Percentiles rank a stretch among this genome's conserved stretches.
Conservation (phyloP, 2,329 filamentous ascomycete species). For the Aspergillus sclerotialis region DNA sequence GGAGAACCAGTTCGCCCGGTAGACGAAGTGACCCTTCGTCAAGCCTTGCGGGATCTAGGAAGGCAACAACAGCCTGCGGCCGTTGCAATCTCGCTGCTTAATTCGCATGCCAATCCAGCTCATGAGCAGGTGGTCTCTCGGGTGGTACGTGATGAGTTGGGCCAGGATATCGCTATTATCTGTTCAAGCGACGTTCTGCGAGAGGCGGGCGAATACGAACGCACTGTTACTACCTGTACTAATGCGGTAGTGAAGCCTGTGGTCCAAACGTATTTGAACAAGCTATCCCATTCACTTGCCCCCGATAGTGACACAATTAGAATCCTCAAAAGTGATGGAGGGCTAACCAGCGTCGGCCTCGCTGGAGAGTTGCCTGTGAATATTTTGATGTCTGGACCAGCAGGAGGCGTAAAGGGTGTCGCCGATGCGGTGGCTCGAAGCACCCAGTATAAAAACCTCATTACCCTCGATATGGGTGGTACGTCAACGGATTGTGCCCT, state of each 20-base stretch:
- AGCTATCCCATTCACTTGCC: slow-evolving; percentile 32
- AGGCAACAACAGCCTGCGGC: slow-evolving; percentile 39
- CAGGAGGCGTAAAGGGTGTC: slow-evolving; percentile 45
- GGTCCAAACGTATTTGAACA: slow-evolving; percentile 40
- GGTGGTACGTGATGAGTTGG: slow-evolving; percentile 38
- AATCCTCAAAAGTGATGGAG: slow-evolving; percentile 45
- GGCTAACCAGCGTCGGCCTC: slow-evolving; percentile 39
- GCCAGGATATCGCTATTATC: slow-evolving; percentile 36
- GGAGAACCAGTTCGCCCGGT: slow-evolving; percentile 36
- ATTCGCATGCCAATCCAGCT: slow-evolving; percentile 39
- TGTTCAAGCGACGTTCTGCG: slow-evolving; percentile 41
- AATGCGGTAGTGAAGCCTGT: slow-evolving; percentile 45
- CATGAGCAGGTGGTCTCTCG: slow-evolving; percentile 36
- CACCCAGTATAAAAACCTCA: slow-evolving; percentile 43
- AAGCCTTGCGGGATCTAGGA: slow-evolving; percentile 32
- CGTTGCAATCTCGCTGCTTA: slow-evolving; percentile 41
- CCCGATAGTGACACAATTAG: slow-evolving; percentile 40
- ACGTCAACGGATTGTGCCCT: slow-evolving; percentile 45
- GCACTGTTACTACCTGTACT: slow-evolving; percentile 42
- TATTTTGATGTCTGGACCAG: slow-evolving; percentile 44
- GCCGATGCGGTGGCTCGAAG: slow-evolving; percentile 40
- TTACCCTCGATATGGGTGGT: slow-evolving; percentile 47
- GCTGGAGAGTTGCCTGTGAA: slow-evolving; percentile 43
- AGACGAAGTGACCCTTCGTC: slow-evolving; percentile 33
- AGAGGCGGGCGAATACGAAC: slow-evolving; percentile 45